Evolutionary conservation across 768 basidiomycete genomes (phyloP).

Genomic region (Rhodosporidiobolus odoratus): DNA sequence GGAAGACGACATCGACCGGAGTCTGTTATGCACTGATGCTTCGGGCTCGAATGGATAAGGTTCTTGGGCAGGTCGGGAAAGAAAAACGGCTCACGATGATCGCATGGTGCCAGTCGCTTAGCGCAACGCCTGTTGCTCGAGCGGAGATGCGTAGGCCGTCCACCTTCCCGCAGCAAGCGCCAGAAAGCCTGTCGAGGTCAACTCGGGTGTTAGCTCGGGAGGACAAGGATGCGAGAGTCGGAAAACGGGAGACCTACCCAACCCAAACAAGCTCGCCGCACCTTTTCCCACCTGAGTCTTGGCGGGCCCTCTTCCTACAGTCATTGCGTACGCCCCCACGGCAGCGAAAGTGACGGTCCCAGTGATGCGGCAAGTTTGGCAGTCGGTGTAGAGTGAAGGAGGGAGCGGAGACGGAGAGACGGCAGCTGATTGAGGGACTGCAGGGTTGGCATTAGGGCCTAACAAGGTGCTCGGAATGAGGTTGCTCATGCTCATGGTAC

Average conservation of each 20-base stretch:
- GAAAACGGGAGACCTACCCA: constrained; percentile 5
- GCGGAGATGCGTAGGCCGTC: constrained; percentile 26
- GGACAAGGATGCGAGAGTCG: neutral
- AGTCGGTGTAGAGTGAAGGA: constrained; percentile 26
- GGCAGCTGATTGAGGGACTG: neutral
- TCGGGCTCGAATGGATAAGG: too few relatives aligned
- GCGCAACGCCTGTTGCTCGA: too few relatives aligned
- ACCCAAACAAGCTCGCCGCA: constrained; percentile 12
- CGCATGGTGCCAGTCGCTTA: too few relatives aligned
- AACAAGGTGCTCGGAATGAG: too few relatives aligned
- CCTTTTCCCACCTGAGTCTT: constrained; percentile 24
- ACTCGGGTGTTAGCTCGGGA: neutral
- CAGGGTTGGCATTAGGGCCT: neutral
- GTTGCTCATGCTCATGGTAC: too few relatives aligned
- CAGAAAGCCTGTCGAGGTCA: constrained; percentile 20
- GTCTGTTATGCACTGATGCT: too few relatives aligned
- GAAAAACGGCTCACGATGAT: too few relatives aligned
- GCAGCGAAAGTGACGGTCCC: constrained; percentile 35
- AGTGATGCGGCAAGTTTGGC: constrained; percentile 31
- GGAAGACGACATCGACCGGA: too few relatives aligned
- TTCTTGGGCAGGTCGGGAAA: too few relatives aligned
- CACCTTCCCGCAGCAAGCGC: constrained; percentile 28
- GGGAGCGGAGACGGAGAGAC: neutral
- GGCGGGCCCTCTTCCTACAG: constrained; percentile 6
- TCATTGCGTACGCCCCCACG: constrained; percentile 31